Evolutionary conservation across 306 rosid genomes (phyloP), one percentile per base, ranked within the genome.

Genomic region (Cucumis cinereus): DNA sequence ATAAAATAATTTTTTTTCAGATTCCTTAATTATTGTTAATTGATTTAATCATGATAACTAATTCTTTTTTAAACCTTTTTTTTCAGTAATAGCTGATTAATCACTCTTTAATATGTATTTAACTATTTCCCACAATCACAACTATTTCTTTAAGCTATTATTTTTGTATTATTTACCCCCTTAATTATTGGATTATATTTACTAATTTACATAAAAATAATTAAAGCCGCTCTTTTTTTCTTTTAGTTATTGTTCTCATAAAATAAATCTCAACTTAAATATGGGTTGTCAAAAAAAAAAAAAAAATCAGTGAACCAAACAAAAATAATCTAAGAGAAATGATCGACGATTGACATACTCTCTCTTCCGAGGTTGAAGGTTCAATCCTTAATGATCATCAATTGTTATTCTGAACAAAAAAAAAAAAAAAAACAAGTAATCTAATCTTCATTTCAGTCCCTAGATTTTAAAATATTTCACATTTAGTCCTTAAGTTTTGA

Each of bases 331-430:
- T 2, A 11, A 2, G n/a, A n/a, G n/a, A n/a, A n/a, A n/a, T n/a
- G n/a, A n/a, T n/a, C n/a, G n/a, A 0, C 7, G 1, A 40, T 10
- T 41, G 0, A 2, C 12, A 10, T 41, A 0, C 0, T 41, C 12
- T 9, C 13, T 8, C 10, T 41, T n/a, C n/a, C 1, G 0, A 40
- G 3, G 16, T 45, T 3, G 16, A 45, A 45, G 1, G 16, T 45
- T 45, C 0, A 12, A 45, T 12, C 52, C 0, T 15, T 45, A 30
- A 30, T 2, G 3, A 30, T 30, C 0, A 5, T 3, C 4, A 30
- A 30, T 30, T 30, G 4, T 30, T 30, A 30, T 30, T 30, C 3
- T 30, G 4, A 30, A 30, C 3, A 30, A 3, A 30, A 30, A 30
- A 30, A 30, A 3, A 30, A 30, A 30, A 30, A 28, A 28, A 28